Evolutionary conservation across 2,329 filamentous ascomycete species (phyloP).

Genomic region (Fusarium anguioides): DNA sequence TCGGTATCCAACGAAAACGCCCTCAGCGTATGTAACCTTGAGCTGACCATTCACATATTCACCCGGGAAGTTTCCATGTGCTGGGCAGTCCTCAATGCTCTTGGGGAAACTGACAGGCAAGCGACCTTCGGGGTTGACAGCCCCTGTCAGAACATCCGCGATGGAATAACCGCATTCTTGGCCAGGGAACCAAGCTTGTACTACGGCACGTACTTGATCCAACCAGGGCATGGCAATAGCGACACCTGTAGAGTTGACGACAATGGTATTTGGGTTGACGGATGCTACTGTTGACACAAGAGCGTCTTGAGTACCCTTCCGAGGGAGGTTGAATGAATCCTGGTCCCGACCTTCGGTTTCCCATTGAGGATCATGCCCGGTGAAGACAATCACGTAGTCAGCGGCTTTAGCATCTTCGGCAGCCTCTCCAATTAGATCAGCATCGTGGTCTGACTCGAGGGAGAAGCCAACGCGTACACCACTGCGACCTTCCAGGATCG

Average conservation of each 20-base stretch:
- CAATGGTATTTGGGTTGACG: constrained; percentile 67
- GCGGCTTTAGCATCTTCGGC: constrained; percentile 65
- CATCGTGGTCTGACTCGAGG: constrained; percentile 47
- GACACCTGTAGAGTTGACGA: constrained; percentile 73
- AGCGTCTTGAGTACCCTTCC: constrained; percentile 59
- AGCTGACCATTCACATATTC: constrained; percentile 51
- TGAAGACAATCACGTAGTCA: constrained; percentile 66
- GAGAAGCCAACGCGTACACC: constrained; percentile 47
- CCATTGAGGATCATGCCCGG: constrained; percentile 66
- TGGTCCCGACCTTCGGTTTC: constrained; percentile 71
- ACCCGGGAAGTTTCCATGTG: constrained; percentile 68
- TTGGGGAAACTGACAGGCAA: constrained; percentile 71
- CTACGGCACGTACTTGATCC: constrained; percentile 63
- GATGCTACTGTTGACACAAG: constrained; percentile 67
- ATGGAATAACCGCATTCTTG: constrained; percentile 76
- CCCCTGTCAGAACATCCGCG: constrained; percentile 72
- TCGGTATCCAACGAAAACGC: constrained; percentile 74
- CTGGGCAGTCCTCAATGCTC: constrained; percentile 69
- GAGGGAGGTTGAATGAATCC: constrained; percentile 75
- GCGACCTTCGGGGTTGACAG: constrained; percentile 71
- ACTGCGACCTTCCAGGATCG: constrained; percentile 45
- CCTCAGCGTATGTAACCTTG: constrained; percentile 71
- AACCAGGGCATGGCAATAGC: constrained; percentile 69
- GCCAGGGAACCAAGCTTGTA: constrained; percentile 76
- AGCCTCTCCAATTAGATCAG: constrained; percentile 57